Conservation (phyloP, 257 asterid genomes). For the Euphrasia confusa region DNA sequence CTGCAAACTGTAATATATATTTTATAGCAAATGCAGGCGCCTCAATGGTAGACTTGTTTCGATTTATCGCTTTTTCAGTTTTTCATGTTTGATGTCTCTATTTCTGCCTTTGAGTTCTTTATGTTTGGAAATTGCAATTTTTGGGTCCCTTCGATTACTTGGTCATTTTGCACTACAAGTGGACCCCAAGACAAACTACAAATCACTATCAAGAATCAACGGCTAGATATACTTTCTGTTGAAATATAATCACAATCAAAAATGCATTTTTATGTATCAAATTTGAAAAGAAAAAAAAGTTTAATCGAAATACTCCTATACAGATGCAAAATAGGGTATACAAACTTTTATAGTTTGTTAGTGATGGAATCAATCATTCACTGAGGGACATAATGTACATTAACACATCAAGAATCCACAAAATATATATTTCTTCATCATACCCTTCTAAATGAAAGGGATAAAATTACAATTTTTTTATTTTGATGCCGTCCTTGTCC, state of each 20-base stretch:
- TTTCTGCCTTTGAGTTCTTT: background rate
- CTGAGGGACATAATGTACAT: conserved; percentile 31
- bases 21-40: conserved; percentile 20
- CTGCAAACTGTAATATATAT: conserved; percentile 25
- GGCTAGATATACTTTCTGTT: background rate
- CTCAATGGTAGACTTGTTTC: background rate
- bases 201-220: background rate
- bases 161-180: background rate
- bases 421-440: conserved; percentile 21
- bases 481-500: conserved; percentile 26
- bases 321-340: background rate
- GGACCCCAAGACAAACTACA: background rate
- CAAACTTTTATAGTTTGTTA: conserved; percentile 14
- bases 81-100: too few species aligned
- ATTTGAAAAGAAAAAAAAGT: too few species aligned
- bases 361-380: conserved; percentile 2
- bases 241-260: background rate
- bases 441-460: conserved; percentile 22
- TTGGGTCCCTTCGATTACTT: too few species aligned
- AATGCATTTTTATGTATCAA: too few species aligned
- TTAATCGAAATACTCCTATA: too few species aligned
- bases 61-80: background rate
- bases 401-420: conserved; percentile 30
- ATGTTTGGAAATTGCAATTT: background rate
- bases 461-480: background rate